Base-by-base conservation (phyloP, 2,329 filamentous ascomycete genomes). In the Botrytis elliptica region DNA sequence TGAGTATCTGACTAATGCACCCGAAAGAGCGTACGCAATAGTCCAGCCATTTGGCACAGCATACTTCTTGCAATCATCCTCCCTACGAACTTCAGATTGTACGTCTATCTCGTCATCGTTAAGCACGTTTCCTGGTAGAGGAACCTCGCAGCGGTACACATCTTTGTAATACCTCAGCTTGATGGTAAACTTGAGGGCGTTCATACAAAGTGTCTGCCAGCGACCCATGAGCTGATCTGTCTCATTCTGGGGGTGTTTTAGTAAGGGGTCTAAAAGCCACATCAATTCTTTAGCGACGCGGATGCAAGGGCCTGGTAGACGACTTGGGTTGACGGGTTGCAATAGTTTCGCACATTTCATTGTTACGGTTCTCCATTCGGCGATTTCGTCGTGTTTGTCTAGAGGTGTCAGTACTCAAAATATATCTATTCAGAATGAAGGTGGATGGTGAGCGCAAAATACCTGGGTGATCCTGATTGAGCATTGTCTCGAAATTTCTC, bases 81-180 rank as follows among this genome's bases (percentile, higher is more conserved):
- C 8, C 3, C 4, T 29, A 16, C 18, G 22, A 10, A 67, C 29
- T 22, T 1, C 2, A 18, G 1, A 20, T 18, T 22, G 2, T 36
- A 63, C 8, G 16, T 67, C 49, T 2, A 46, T 20, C 1, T 72
- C 70, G 4, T 40, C 29, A n/a, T 18, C 14, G 5, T 46, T 29
- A 38, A 72, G 2, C 1, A 38, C 9, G 18, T 59, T 33, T n/a
- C 62, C 49, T 4, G 2, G 1, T n/a, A 1, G 6, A 1, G 70
- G 70, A 29, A 72, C 40, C 20, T 72, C 70, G 40, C 49, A 72
- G 20, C 33, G 18, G 33, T 67, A 72, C 7, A 49, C 60, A 18
- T 72, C 70, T 16, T 67, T 67, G 42, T 14, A 40, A 12, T 4
- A 22, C 20, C 70, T 33, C 10, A 72, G 38, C 36, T 38, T 38